These are phyloP conservation scores for Calonectria naviculata DNA, from an alignment of 2,329 filamentous ascomycete genomes.

Conservation along the genomic window DNA sequence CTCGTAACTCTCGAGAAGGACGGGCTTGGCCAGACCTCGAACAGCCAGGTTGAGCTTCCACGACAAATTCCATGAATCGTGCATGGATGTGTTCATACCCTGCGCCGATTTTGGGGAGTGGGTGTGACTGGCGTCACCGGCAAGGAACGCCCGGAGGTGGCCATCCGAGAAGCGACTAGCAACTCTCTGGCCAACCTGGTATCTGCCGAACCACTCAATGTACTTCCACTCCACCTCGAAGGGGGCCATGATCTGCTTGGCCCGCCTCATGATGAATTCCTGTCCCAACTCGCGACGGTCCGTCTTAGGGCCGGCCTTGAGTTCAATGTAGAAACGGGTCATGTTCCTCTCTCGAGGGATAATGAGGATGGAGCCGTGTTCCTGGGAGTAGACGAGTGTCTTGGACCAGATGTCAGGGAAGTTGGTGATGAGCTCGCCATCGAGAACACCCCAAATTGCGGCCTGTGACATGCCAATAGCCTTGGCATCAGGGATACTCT, in stretches of 20 bases:
- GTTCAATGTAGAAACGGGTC: conserved; percentile 72
- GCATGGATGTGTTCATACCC: conserved; percentile 72
- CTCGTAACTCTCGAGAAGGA: conserved; percentile 70
- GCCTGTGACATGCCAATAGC: conserved; percentile 66
- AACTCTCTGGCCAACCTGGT: conserved; percentile 77
- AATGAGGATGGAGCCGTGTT: conserved; percentile 77
- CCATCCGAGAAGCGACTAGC: conserved; percentile 76
- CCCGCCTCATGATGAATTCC: conserved; percentile 77
- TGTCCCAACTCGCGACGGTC: conserved; percentile 59
- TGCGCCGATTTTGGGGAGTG: conserved; percentile 80
- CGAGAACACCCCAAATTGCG: conserved; percentile 76
- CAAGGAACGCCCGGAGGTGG: conserved; percentile 72
- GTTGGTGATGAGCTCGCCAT: conserved; percentile 76
- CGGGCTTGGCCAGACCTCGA: conserved; percentile 64
- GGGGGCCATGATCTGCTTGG: conserved; percentile 69
- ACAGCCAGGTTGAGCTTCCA: conserved; percentile 65
- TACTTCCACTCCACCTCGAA: conserved; percentile 68
- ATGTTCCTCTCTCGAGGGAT: conserved; percentile 79
- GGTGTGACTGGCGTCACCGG: conserved; percentile 78
- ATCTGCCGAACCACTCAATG: conserved; percentile 78
- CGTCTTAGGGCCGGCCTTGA: conserved; percentile 58
- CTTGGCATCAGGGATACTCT: conserved; percentile 67
- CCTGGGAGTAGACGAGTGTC: conserved; percentile 74
- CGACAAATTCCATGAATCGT: conserved; percentile 71
- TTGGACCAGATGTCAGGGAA: conserved; percentile 84